Evolutionary conservation across 139 green algal species (phyloP), one percentile per base, ranked within the genome.

Genomic region (Edaphochlamys debaryana): DNA sequence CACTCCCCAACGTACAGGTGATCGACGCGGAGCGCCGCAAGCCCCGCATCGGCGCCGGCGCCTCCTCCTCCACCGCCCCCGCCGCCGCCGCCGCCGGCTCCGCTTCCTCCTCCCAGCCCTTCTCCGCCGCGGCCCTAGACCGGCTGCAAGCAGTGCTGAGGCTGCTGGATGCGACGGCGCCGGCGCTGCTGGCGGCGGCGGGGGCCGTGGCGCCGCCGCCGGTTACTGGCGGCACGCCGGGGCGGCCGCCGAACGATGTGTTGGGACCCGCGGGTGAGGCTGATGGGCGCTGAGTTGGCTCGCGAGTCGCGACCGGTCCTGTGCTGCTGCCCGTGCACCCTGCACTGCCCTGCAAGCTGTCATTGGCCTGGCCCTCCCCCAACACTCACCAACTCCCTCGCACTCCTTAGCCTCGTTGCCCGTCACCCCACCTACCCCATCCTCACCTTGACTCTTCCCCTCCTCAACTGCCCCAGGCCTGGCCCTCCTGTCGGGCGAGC

Each of bases 391-490:
- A n/a, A n/a, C n/a, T n/a, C n/a, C n/a, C n/a, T n/a, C n/a, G n/a
- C n/a, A n/a, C n/a, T n/a, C n/a, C n/a, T n/a, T n/a, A n/a, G n/a
- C n/a, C n/a, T n/a, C n/a, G n/a, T n/a, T n/a, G n/a, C n/a, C n/a
- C n/a, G n/a, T n/a, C n/a, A n/a, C n/a, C n/a, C n/a, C n/a, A n/a
- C n/a, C n/a, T n/a, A n/a, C n/a, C n/a, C n/a, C n/a, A n/a, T n/a
- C n/a, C n/a, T n/a, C n/a, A n/a, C n/a, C n/a, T n/a, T n/a, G n/a
- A n/a, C n/a, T n/a, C n/a, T n/a, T n/a, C n/a, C n/a, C n/a, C n/a
- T n/a, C n/a, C n/a, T n/a, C n/a, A n/a, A n/a, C n/a, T n/a, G n/a
- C 58, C 58, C 30, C 60, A 79, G 71, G 52, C 36, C 71, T 40
- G 34, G 71, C 36, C 52, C 52, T 32, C 52, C 52, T 79, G 34